Evolutionary conservation across 148 eudicot species (phyloP), one percentile per base, ranked within the genome.

Genomic region (Spergularia marina): DNA sequence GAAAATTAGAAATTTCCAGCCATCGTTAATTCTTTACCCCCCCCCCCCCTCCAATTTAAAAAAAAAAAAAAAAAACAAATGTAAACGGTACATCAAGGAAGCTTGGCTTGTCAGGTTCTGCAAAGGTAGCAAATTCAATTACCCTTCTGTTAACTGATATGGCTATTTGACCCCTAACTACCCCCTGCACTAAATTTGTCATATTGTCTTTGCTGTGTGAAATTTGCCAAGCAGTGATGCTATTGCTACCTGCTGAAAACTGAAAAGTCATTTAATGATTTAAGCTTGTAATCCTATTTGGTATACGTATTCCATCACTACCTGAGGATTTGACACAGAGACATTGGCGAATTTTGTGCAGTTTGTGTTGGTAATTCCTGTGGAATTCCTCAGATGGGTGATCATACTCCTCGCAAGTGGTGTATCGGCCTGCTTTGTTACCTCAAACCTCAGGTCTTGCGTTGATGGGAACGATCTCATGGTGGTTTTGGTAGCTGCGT

Each of bases 341-440:
- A 17, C 34, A 17, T 34, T 57, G 63, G 61, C 69, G 61, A 41
- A 41, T 67, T 39, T 63, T 58, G n/a, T 80, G 74, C 93, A 94
- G 97, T 77, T 91, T 82, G 77, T 94, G 77, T 60, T 91, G 88
- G 82, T 90, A 74, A 90, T 94, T 58, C 98, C 98, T 4, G 82
- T 91, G 23, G 98, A 94, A 79, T 89, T 92, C 76, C 76, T 94
- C 17, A 81, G 93, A 67, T 94, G 98, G 98, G 67, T 78, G 77
- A 78, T 90, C 79, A 90, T 88, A 83, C 77, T 94, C 61, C 47
- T 79, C 44, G 85, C 88, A 10, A 89, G 96, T 74, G 89, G 84
- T 9, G 84, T 86, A 57, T 92, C 98, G 54, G 93, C 96, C 67
- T 84, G 86, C 83, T 91, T 94, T 79, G 92, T 94, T 52, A 79